These are phyloP conservation scores for Aspergillus ochraceus DNA, from an alignment of 2,329 filamentous ascomycete species.

Conservation along the genomic window DNA sequence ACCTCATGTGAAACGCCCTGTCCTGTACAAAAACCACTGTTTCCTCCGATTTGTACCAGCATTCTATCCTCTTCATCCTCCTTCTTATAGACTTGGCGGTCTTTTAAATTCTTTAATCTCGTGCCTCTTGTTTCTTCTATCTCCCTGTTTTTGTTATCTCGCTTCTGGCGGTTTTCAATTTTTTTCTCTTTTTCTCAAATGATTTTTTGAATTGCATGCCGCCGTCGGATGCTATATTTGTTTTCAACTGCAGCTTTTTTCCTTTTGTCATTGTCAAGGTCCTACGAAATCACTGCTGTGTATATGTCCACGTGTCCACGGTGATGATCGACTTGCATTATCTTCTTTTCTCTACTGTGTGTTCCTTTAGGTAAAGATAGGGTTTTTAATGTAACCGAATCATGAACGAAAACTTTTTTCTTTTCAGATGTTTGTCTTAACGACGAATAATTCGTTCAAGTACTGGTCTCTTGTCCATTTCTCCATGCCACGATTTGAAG, in stretches of 20 bases:
- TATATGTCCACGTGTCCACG: constrained; percentile 12
- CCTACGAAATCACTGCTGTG: constrained; percentile 18
- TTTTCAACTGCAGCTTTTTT: constrained; percentile 1
- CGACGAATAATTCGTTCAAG: too few relatives aligned
- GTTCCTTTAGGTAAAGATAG: not conserved
- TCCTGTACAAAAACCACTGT: constrained; percentile 13
- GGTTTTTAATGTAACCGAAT: not conserved
- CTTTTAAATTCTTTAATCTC: constrained; percentile 20
- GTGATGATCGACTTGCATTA: constrained; percentile 14
- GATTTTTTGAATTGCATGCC: constrained; percentile 18
- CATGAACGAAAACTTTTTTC: not conserved
- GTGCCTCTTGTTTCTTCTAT: constrained; percentile 8
- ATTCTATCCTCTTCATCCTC: constrained; percentile 8
- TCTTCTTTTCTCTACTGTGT: not conserved
- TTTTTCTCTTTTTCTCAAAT: constrained; percentile 6
- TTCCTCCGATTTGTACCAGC: constrained; percentile 6
- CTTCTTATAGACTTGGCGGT: constrained; percentile 18
- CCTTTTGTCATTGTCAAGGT: not conserved
- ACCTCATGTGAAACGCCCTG: constrained; percentile 10
- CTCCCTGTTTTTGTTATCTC: constrained; percentile 6
- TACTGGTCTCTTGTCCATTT: too few relatives aligned
- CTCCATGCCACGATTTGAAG: too few relatives aligned
- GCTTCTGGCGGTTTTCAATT: not conserved
- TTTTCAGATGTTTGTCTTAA: not conserved
- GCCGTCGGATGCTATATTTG: constrained; percentile 16